Conservation (phyloP, 2,329 filamentous ascomycete genomes). For the Xylariaceae sp. region DNA sequence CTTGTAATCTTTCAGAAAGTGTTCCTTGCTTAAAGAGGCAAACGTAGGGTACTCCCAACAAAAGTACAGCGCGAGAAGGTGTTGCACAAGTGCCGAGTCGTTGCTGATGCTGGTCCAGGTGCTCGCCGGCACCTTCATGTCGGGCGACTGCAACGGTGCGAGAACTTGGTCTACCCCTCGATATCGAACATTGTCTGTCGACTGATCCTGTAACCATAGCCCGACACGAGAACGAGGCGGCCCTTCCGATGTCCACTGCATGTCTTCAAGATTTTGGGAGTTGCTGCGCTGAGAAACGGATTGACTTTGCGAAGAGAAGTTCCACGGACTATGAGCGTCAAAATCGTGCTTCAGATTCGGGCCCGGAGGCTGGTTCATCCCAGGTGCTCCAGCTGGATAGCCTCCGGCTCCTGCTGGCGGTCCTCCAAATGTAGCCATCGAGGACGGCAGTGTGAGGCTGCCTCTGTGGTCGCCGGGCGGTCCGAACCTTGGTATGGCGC, state of each 20-base stretch:
- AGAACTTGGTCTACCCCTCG: constrained; percentile 48
- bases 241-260: constrained; percentile 45
- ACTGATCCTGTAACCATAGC: constrained; percentile 48
- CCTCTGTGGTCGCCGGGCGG: constrained; percentile 26
- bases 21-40: constrained; percentile 68
- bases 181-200: constrained; percentile 32
- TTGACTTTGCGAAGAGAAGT: constrained; percentile 46
- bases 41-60: constrained; percentile 77
- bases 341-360: constrained; percentile 37
- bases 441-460: constrained; percentile 28
- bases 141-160: constrained; percentile 43
- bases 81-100: constrained; percentile 58
- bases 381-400: constrained; percentile 27
- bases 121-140: constrained; percentile 40
- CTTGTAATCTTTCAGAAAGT: constrained; percentile 65
- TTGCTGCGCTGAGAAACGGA: constrained; percentile 45
- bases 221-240: constrained; percentile 47
- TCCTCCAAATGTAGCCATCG: constrained; percentile 25
- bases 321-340: constrained; percentile 48
- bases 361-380: constrained; percentile 33
- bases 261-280: constrained; percentile 42
- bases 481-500: constrained; percentile 29
- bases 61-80: constrained; percentile 66
- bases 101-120: constrained; percentile 62
- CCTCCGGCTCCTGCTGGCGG: constrained; percentile 18